phyloP scores from a whole-genome alignment of 495 filamentous ascomycete genomes.

The Glonium stellatum region DNA sequence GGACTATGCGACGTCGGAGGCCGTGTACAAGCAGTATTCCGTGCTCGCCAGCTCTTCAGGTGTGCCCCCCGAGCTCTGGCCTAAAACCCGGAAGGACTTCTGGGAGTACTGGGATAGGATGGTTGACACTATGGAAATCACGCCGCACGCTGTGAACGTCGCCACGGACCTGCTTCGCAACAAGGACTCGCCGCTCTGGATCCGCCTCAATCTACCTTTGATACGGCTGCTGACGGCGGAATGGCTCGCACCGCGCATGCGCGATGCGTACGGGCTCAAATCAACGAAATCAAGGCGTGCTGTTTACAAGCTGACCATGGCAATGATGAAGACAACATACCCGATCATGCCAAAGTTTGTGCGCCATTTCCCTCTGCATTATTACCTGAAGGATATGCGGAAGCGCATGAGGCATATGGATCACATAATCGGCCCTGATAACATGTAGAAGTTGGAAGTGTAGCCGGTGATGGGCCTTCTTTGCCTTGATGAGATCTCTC shows the following conservation, averaged over 20 bases:
- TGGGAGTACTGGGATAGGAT: conserved; percentile 41
- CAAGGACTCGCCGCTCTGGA: not conserved
- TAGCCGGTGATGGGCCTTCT: not conserved
- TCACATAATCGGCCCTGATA: conserved; percentile 32
- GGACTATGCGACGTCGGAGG: conserved; percentile 22
- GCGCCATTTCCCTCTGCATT: conserved; percentile 35
- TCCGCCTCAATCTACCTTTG: conserved; percentile 29
- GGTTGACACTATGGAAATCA: conserved; percentile 33
- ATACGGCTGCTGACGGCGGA: conserved; percentile 35
- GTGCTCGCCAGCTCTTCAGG: conserved; percentile 36
- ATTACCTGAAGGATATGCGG: conserved; percentile 41
- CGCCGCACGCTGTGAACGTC: conserved; percentile 33
- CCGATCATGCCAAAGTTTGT: conserved; percentile 31
- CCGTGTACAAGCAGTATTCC: conserved; percentile 38
- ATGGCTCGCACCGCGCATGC: conserved; percentile 27
- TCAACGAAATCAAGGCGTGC: conserved; percentile 2
- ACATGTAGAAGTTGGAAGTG: not conserved
- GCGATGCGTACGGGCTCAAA: conserved; percentile 34
- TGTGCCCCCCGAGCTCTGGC: conserved; percentile 38
- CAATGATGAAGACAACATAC: conserved; percentile 30
- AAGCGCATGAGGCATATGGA: conserved; percentile 31
- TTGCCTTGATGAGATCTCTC: not conserved
- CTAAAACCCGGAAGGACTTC: conserved; percentile 33
- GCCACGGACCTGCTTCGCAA: conserved; percentile 35
- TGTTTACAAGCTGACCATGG: conserved; percentile 24